Evolutionary conservation across 805 yeast genomes (phyloP), one percentile per base, ranked within the genome.

Genomic region (Schwanniomyces pseudopolymorphus): DNA sequence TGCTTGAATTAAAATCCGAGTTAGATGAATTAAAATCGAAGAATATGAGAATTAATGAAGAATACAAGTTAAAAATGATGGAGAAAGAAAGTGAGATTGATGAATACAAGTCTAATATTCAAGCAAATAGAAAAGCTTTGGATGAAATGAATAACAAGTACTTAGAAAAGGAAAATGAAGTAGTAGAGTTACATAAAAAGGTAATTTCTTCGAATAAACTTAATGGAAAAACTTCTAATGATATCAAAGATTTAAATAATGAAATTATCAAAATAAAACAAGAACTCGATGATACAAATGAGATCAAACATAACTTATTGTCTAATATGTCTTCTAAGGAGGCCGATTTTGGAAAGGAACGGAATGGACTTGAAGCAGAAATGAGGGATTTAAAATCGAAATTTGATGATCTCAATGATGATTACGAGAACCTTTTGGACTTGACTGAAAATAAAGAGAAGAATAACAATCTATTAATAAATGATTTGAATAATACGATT

Each of bases 281-380:
- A 14, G 66, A 66, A 39, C 40, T 62, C 35, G 45, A 48, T 17
- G 70, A 64, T 43, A 49, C 58, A 7, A 52, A 38, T 7, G 50
- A 53, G 4, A 74, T 82, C 72, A 86, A 85, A 57, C 70, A 75
- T 25, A 90, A 86, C 53, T 64, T 88, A 19, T 61, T 84, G 11
- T 87, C 84, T 16, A 86, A 85, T 56, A 75, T 87, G 81, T 68
- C 85, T 0, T 76, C 83, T 26, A 78, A 85, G 51, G 90, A 86
- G 53, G 59, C 59, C 9, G 90, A 84, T 41, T 77, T 78, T 51
- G 65, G 72, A 2, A 70, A 70, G 31, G 91, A 86, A 53, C 66
- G 85, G 1, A 72, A 74, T 39, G 47, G 59, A 3, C 69, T 78
- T 16, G 78, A 77, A 46, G 68, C 71, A 8, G 84, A 85, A 48